A percentile compares a stretch with the other conserved stretches of the same genome.
Evolutionary conservation across 2,329 filamentous ascomycete species (phyloP).

Genomic region (Apiospora koreana): DNA sequence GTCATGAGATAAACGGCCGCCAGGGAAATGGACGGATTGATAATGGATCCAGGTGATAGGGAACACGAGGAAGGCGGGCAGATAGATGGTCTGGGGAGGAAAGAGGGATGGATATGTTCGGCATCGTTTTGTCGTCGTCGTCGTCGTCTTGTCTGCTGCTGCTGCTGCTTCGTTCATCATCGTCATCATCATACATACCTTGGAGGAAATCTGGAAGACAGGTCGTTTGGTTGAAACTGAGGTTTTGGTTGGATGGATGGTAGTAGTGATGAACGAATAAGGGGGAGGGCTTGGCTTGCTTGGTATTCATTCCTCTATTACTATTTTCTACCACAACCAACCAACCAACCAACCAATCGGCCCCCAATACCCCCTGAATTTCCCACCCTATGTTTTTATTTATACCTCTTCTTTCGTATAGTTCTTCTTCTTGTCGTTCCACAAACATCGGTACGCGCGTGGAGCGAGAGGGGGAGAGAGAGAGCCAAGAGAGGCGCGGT

Average conservation of each 20-base stretch:
- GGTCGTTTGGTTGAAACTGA: not conserved
- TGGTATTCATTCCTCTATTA: not conserved
- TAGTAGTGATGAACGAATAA: not conserved
- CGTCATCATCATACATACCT: not conserved
- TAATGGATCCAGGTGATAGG: not conserved
- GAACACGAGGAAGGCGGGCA: not conserved
- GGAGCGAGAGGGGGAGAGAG: not conserved
- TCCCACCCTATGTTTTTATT: not conserved
- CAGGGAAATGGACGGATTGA: not conserved
- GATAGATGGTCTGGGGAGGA: not conserved
- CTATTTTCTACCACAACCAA: not conserved
- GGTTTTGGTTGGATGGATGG: not conserved
- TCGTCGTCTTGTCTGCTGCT: not conserved
- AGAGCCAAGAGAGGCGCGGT: not conserved
- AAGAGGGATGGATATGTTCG: not conserved
- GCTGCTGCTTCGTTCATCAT: not conserved
- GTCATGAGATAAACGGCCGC: slow-evolving; percentile 1
- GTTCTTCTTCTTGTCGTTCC: not conserved
- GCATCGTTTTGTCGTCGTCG: not conserved
- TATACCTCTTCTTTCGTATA: not conserved
- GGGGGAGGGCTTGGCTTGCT: not conserved
- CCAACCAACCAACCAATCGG: not conserved
- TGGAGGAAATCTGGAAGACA: not conserved
- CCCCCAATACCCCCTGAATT: not conserved
- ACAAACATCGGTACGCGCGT: not conserved